Percentiles rank a stretch among this genome's conserved stretches.
These are phyloP conservation scores for Epichloe coenophiala DNA, from an alignment of 2,329 filamentous ascomycete species.

Conservation along the genomic window DNA sequence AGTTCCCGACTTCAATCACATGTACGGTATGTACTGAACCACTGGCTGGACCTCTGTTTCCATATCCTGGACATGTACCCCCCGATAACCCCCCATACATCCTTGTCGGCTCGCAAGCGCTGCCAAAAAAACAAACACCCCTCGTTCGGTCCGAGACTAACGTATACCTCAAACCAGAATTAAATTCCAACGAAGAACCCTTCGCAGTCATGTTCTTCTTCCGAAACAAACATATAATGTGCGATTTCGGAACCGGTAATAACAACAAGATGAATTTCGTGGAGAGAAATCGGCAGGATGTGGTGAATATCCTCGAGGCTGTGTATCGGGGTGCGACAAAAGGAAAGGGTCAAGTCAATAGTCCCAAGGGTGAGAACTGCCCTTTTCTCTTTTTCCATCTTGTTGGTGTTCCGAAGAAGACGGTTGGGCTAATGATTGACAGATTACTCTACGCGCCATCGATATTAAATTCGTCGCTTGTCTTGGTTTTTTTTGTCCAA, in stretches of 20 bases:
- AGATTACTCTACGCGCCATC: constrained; percentile 25
- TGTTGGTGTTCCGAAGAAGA: background rate
- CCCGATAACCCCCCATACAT: too few relatives aligned
- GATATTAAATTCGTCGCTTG: constrained; percentile 15
- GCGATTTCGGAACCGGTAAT: constrained; percentile 93
- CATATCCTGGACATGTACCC: background rate
- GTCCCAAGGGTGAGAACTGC: constrained; percentile 55
- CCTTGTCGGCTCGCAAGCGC: too few relatives aligned
- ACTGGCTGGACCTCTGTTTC: background rate
- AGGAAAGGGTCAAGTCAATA: constrained; percentile 88
- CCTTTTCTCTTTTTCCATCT: background rate
- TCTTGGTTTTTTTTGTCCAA: background rate
- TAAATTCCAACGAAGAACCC: constrained; percentile 38
- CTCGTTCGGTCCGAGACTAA: background rate
- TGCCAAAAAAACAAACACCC: too few relatives aligned
- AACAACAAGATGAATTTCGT: constrained; percentile 99
- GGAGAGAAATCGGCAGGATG: constrained; percentile 86
- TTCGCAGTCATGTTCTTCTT: constrained; percentile 97
- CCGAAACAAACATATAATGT: constrained; percentile 98
- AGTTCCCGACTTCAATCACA: constrained; percentile 86
- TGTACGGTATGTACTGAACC: constrained; percentile 51
- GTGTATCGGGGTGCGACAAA: constrained; percentile 99
- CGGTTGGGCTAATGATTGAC: background rate
- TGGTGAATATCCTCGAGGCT: constrained; percentile 97
- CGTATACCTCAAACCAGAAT: background rate